Evolutionary conservation across 345 rosid genomes (phyloP).

Genomic region (Eucalyptus pauciflora): DNA sequence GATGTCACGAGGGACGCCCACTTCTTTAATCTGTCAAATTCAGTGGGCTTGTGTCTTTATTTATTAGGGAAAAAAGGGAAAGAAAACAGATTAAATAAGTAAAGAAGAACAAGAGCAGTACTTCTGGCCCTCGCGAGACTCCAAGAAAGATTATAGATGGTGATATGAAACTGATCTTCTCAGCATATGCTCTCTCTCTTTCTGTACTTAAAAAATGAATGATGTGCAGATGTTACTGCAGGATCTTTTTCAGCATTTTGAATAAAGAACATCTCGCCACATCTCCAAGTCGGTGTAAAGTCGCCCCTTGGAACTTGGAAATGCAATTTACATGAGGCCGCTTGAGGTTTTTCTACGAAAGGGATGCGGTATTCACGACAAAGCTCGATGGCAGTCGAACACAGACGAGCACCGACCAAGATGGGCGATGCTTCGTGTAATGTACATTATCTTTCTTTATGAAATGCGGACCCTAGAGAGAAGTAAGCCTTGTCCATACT

Average conservation of each 20-base stretch:
- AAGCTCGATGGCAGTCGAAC: neutral
- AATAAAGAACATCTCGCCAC: neutral
- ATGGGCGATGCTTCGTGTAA: neutral
- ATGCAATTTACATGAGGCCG: neutral
- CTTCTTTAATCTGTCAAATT: conserved; percentile 10
- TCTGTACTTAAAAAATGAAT: neutral
- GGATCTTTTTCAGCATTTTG: neutral
- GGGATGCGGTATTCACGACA: neutral
- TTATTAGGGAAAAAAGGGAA: neutral
- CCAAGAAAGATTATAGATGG: conserved; percentile 8
- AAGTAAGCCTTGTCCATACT: neutral
- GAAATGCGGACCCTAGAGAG: neutral
- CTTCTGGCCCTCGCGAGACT: neutral
- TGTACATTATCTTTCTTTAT: neutral
- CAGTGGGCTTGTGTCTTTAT: neutral
- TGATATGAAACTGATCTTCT: neutral
- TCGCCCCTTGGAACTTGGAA: neutral
- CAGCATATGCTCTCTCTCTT: neutral
- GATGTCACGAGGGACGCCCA: conserved; percentile 8
- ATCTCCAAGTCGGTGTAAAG: neutral
- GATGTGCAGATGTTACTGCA: neutral
- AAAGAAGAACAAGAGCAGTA: neutral
- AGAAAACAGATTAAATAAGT: neutral
- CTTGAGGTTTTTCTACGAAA: neutral
- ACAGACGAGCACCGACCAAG: neutral